phyloP scores from a whole-genome alignment of 305 asterid genomes.

The Fraxinus xanthoxyloides region DNA sequence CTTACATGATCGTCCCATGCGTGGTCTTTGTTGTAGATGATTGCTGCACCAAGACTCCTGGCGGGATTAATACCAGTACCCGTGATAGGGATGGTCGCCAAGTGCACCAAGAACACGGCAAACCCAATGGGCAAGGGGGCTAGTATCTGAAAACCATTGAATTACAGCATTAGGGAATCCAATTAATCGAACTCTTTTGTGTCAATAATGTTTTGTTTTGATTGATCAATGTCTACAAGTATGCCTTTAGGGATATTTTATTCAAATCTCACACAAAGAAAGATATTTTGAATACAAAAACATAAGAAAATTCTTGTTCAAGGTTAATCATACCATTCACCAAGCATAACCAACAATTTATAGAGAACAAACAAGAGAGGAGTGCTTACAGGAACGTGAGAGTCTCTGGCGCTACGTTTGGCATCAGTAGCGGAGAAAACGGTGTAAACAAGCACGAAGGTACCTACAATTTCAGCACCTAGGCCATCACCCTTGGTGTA shows the following conservation, averaged over 20 bases:
- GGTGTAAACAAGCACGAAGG: conserved; percentile 28
- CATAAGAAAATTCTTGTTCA: background rate
- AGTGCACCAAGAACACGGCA: conserved; percentile 46
- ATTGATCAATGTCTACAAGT: background rate
- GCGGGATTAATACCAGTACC: conserved; percentile 47
- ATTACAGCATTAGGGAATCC: background rate
- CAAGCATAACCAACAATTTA: background rate
- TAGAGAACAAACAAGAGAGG: background rate
- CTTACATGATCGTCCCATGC: conserved; percentile 45
- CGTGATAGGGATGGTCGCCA: conserved; percentile 44
- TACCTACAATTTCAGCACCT: conserved; percentile 31
- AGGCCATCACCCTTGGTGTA: conserved; percentile 47
- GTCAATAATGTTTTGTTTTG: background rate
- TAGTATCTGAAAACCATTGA: conserved; percentile 25
- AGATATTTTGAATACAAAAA: background rate
- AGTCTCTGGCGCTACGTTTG: conserved; percentile 48
- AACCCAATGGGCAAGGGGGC: conserved; percentile 46
- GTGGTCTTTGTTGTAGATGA: conserved; percentile 37
- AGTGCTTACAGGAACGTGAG: conserved; percentile 42
- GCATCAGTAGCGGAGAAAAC: conserved; percentile 46
- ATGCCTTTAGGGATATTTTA: background rate
- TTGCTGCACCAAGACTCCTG: conserved; percentile 43
- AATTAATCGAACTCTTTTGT: background rate
- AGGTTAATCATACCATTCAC: background rate
- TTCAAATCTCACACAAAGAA: background rate